Percentiles rank a stretch among this genome's conserved stretches.
phyloP scores from a whole-genome alignment of 2,329 filamentous ascomycete genomes.

The Cephalotrichum gorgonifer region DNA sequence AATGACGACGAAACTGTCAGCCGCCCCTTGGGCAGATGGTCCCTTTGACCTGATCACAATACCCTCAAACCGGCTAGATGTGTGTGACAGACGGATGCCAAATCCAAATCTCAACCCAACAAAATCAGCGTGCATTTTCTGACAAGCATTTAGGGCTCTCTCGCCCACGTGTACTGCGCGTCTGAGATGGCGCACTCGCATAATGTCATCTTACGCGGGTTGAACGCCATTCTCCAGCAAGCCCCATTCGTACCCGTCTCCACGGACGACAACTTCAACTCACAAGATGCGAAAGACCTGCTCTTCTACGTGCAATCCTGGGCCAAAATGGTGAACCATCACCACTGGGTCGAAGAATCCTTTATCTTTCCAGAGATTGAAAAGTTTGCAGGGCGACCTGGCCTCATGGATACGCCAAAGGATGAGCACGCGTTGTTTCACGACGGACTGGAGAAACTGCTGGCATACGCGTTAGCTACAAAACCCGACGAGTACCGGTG shows the following conservation, averaged over 20 bases:
- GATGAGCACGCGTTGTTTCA: constrained; percentile 23
- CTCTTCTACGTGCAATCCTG: constrained; percentile 19
- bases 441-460: constrained; percentile 14
- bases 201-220: constrained; percentile 19
- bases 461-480: constrained; percentile 15
- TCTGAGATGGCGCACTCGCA: constrained; percentile 17
- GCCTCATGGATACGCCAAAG: constrained; percentile 20
- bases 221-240: constrained; percentile 22
- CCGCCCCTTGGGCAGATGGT: constrained; percentile 6
- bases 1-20: constrained; percentile 8
- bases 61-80: constrained; percentile 5
- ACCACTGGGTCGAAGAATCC: constrained; percentile 21
- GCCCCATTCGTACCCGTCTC: constrained; percentile 12
- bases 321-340: constrained; percentile 22
- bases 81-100: too few relatives aligned
- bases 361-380: constrained; percentile 23
- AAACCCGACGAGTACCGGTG: constrained; percentile 13
- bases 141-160: constrained; percentile 4
- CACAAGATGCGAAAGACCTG: not conserved
- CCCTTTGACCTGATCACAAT: constrained; percentile 4
- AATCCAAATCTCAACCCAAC: too few relatives aligned
- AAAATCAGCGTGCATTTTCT: too few relatives aligned
- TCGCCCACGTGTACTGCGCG: constrained; percentile 6
- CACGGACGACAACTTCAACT: constrained; percentile 1
- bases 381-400: constrained; percentile 15